These are phyloP conservation scores for Primulina tabacum DNA, from an alignment of 257 asterid genomes.

Conservation along the genomic window DNA sequence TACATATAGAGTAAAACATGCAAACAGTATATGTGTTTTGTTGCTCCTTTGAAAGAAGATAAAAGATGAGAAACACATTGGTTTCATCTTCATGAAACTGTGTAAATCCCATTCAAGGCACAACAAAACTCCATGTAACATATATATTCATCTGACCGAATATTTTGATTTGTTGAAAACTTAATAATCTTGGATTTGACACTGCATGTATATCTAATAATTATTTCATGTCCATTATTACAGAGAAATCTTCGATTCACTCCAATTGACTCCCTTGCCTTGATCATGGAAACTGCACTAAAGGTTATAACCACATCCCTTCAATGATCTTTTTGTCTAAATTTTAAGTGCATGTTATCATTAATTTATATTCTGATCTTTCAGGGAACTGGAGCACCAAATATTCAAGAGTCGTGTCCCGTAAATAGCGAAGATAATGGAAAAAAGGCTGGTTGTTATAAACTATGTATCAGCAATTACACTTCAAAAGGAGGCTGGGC, in stretches of 20 bases:
- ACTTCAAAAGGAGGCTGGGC: constrained; percentile 50
- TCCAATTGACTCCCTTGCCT: constrained; percentile 30
- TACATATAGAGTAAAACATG: no score
- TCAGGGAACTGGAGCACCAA: constrained; percentile 23
- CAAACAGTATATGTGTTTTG: no score
- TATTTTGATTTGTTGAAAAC: no score
- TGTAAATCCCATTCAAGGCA: background rate
- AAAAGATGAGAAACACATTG: constrained; percentile 1
- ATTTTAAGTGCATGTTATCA: background rate
- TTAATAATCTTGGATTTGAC: background rate
- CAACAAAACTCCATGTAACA: no score
- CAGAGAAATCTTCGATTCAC: constrained; percentile 51
- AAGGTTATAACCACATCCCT: constrained; percentile 27
- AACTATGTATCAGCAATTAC: constrained; percentile 22
- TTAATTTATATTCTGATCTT: background rate
- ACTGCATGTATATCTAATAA: background rate
- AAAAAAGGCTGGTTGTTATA: background rate
- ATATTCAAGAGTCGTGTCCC: constrained; percentile 12
- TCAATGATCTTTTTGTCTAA: background rate
- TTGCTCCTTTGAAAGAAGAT: no score
- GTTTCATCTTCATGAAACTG: constrained; percentile 19
- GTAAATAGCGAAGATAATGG: constrained; percentile 16
- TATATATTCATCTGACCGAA: no score
- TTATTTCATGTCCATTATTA: constrained; percentile 14
- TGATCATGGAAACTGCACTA: constrained; percentile 30